These are phyloP conservation scores for Yueomyces sp. DNA, from an alignment of 805 yeast species.

Conservation along the genomic window DNA sequence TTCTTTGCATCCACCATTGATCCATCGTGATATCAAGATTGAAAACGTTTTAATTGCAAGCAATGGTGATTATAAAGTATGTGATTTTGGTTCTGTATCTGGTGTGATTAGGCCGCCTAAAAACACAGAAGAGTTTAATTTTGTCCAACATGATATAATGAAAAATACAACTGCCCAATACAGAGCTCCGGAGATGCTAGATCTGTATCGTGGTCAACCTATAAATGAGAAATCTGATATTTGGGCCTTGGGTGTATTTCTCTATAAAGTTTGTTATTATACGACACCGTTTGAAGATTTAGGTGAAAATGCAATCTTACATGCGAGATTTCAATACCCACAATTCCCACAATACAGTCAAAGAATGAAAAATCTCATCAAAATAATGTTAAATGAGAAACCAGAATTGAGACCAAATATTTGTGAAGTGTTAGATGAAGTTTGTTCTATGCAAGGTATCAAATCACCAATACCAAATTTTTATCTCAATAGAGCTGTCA, in stretches of 20 bases:
- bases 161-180: slow-evolving; percentile 79
- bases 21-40: slow-evolving; percentile 73
- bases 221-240: slow-evolving; percentile 74
- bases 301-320: slow-evolving; percentile 51
- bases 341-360: slow-evolving; percentile 45
- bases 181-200: slow-evolving; percentile 77
- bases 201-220: slow-evolving; percentile 51
- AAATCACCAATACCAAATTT: slow-evolving; percentile 30
- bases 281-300: slow-evolving; percentile 68
- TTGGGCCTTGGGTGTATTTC: slow-evolving; percentile 75
- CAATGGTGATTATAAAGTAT: slow-evolving; percentile 47
- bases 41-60: slow-evolving; percentile 62
- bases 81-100: slow-evolving; percentile 77
- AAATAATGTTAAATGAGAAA: slow-evolving; percentile 46
- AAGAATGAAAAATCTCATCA: slow-evolving; percentile 49
- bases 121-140: slow-evolving; percentile 43
- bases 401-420: slow-evolving; percentile 66
- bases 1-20: slow-evolving; percentile 51
- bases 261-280: slow-evolving; percentile 67
- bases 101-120: slow-evolving; percentile 51
- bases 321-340: slow-evolving; percentile 41
- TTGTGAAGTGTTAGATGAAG: slow-evolving; percentile 55
- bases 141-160: slow-evolving; percentile 54
- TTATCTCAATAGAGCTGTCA: slow-evolving; percentile 17
- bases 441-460: slow-evolving; percentile 44